phyloP scores from a whole-genome alignment of 2,329 filamentous ascomycete species.

The Aureobasidium sp. region DNA sequence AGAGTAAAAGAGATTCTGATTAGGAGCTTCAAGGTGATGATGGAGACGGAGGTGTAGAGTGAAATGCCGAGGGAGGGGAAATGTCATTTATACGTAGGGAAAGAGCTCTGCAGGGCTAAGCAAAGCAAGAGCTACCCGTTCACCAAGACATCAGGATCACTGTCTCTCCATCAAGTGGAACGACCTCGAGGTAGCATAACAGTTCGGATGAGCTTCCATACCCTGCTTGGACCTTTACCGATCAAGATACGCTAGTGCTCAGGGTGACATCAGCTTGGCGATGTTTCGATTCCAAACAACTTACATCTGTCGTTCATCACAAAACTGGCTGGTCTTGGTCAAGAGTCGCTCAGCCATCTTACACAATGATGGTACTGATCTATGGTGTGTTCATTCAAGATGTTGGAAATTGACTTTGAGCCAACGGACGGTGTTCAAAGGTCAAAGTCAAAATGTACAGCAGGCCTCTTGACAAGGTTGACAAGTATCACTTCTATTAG shows the following conservation, averaged over 20 bases:
- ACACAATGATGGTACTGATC: not conserved
- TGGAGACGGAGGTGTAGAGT: not conserved
- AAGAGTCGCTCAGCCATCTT: not conserved
- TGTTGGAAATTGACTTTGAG: not conserved
- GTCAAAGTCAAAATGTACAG: not conserved
- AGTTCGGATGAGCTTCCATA: not conserved
- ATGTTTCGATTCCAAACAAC: not conserved
- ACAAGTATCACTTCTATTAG: not conserved
- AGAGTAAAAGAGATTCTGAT: not conserved
- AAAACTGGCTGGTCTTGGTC: not conserved
- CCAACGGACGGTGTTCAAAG: not conserved
- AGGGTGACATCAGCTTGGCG: not conserved
- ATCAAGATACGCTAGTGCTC: not conserved
- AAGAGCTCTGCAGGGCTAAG: not conserved
- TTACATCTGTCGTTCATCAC: not conserved
- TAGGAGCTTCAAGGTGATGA: not conserved
- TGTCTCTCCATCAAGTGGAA: not conserved
- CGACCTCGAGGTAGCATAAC: not conserved
- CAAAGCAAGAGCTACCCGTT: constrained; percentile 2
- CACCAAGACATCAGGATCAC: not conserved
- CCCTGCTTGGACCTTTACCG: not conserved
- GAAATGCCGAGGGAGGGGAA: not conserved
- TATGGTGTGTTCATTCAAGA: not conserved
- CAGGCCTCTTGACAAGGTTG: not conserved
- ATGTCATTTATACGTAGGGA: not conserved